phyloP scores from a whole-genome alignment of 805 yeast species.

The Saturnispora zaruensis region DNA sequence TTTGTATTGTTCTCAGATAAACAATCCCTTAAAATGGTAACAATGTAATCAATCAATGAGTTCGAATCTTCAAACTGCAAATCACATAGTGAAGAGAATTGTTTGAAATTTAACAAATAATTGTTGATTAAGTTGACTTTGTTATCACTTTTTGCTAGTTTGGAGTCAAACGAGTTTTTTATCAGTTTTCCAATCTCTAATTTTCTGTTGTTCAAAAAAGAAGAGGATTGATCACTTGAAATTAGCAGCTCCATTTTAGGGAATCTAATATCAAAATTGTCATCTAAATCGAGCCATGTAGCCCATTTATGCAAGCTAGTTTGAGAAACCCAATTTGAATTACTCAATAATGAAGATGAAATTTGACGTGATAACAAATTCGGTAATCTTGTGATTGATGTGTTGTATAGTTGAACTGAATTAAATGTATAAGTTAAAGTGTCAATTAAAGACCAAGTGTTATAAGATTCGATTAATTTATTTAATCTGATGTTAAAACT shows the following conservation, averaged over 20 bases:
- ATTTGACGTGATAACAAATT: constrained; percentile 6
- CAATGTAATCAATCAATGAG: constrained; percentile 14
- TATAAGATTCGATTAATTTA: constrained; percentile 10
- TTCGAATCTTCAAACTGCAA: constrained; percentile 9
- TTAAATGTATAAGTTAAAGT: constrained; percentile 25
- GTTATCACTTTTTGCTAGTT: neutral
- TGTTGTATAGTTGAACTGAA: constrained; percentile 21
- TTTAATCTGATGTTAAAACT: constrained; percentile 19
- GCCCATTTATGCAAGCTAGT: constrained; percentile 23
- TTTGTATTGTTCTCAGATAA: constrained; percentile 12
- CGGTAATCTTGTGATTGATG: constrained; percentile 22
- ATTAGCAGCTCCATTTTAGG: neutral
- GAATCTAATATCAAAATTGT: neutral
- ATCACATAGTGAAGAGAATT: constrained; percentile 25
- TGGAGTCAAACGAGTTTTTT: neutral
- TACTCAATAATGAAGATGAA: constrained; percentile 3
- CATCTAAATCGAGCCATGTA: constrained; percentile 22
- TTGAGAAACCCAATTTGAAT: constrained; percentile 23
- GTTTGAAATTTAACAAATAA: constrained; percentile 21
- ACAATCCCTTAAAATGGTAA: constrained; percentile 15
- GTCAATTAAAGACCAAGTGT: constrained; percentile 17
- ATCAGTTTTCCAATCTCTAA: neutral
- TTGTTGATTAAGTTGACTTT: neutral
- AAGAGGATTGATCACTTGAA: neutral
- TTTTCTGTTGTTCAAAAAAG: neutral